These are phyloP conservation scores for Ammopiptanthus mongolicus DNA, from an alignment of 306 rosid species.

Conservation along the genomic window DNA sequence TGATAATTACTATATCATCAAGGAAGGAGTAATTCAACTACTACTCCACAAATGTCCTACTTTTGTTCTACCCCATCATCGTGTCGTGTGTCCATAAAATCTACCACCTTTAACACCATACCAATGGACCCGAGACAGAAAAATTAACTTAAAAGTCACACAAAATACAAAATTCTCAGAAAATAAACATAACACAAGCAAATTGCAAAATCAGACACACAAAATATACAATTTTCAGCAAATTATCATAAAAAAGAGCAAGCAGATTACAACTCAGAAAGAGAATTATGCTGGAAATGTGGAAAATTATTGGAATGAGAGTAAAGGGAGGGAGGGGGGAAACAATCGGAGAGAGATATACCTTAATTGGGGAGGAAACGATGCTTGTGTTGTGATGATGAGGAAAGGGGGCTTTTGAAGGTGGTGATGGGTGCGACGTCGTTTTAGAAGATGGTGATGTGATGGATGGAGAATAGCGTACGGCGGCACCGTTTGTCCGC, in stretches of 20 bases:
- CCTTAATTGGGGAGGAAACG: constrained; percentile 8
- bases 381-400: background rate
- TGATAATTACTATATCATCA: too few relatives aligned
- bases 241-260: background rate
- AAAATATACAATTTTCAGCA: background rate
- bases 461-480: constrained; percentile 15
- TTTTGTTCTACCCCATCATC: background rate
- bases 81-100: background rate
- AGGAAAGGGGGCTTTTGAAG: background rate
- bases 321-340: background rate
- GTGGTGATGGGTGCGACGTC: constrained; percentile 18
- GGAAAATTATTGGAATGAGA: background rate
- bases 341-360: background rate
- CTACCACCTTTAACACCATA: background rate
- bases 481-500: constrained; percentile 21
- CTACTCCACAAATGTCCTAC: background rate
- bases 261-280: constrained; percentile 1
- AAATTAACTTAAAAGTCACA: background rate
- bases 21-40: too few relatives aligned
- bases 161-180: background rate
- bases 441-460: background rate
- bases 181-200: background rate
- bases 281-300: background rate
- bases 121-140: background rate
- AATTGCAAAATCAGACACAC: background rate